Evolutionary conservation across 768 basidiomycete species (phyloP), one percentile per base, ranked within the genome.

Genomic region (Serendipita sp.): DNA sequence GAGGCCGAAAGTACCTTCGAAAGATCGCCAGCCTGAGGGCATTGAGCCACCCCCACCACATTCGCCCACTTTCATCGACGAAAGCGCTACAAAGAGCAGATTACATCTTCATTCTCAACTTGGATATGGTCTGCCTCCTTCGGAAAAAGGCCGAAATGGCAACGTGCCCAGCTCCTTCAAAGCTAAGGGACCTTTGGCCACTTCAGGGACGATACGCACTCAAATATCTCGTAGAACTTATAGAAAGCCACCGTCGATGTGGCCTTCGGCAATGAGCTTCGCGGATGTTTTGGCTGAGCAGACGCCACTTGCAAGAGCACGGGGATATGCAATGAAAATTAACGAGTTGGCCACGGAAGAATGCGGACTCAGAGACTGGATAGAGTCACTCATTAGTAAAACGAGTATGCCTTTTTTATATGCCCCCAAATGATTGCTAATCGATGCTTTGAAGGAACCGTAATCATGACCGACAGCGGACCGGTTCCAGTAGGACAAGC

Each of bases 341-440:
- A 89, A 90, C 70, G 89, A 92, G 71, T 73, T 94, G 18, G 82
- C 83, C 64, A 76, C 78, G 66, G 84, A 82, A 70, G 87, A 91
- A 69, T 86, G 86, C 68, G 89, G 91, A 37, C 74, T 93, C 63
- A 75, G 76, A 18, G 83, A 86, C n/a, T 94, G 92, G 92, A 74
- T 91, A 30, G 68, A 75, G 45, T 79, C 81, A 65, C 79, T 79
- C 64, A 81, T 74, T 68, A 74, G 76, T 64, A 78, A 79, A 78
- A 80, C 56, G 10, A 24, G 89, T 88, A 69, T 30, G 77, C 72
- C 68, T 68, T 41, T 47, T 46, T 58, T 45, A 54, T 47, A 48
- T 65, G 1, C 46, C 44, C 10, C 44, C 46, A 34, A 10, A 47
- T 37, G 34, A 47, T n/a, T 54, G 24, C 16, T 35, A 53, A 15